A percentile compares a stretch with the other conserved stretches of the same genome.
Conservation (phyloP, 345 rosid species). For the Geranium brycei region DNA sequence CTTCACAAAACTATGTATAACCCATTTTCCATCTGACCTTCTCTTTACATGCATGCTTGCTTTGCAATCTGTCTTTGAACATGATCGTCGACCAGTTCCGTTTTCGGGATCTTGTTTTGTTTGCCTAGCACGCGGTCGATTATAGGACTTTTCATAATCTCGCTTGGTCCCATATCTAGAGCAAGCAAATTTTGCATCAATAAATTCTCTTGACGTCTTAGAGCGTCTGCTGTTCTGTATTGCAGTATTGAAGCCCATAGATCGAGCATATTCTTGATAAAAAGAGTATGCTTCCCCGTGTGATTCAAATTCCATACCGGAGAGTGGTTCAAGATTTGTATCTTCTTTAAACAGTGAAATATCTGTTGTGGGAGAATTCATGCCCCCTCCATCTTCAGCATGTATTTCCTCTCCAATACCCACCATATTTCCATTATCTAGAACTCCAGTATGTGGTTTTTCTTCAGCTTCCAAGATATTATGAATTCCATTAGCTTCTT, state of each 20-base stretch:
- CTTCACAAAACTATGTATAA: conserved; percentile 44
- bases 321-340: conserved; percentile 38
- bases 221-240: conserved; percentile 57
- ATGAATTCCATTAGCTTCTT: conserved; percentile 26
- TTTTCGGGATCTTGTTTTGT: conserved; percentile 41
- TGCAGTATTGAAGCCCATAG: conserved; percentile 51
- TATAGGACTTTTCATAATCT: conserved; percentile 44
- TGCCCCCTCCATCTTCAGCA: conserved; percentile 19
- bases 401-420: conserved; percentile 20
- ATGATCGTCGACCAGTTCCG: conserved; percentile 39
- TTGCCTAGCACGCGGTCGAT: conserved; percentile 44
- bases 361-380: conserved; percentile 18
- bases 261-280: conserved; percentile 52
- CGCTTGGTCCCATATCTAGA: conserved; percentile 50
- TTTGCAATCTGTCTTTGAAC: conserved; percentile 54
- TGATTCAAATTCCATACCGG: conserved; percentile 55
- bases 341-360: conserved; percentile 26
- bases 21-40: conserved; percentile 50
- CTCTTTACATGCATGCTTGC: conserved; percentile 68
- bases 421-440: conserved; percentile 18
- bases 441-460: conserved; percentile 30
- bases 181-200: conserved; percentile 58
- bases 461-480: conserved; percentile 25
- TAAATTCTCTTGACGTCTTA: conserved; percentile 45
- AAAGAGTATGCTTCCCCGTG: conserved; percentile 50